These are phyloP conservation scores for Tricholoma sp. DNA, from an alignment of 768 basidiomycete genomes.

Conservation along the genomic window DNA sequence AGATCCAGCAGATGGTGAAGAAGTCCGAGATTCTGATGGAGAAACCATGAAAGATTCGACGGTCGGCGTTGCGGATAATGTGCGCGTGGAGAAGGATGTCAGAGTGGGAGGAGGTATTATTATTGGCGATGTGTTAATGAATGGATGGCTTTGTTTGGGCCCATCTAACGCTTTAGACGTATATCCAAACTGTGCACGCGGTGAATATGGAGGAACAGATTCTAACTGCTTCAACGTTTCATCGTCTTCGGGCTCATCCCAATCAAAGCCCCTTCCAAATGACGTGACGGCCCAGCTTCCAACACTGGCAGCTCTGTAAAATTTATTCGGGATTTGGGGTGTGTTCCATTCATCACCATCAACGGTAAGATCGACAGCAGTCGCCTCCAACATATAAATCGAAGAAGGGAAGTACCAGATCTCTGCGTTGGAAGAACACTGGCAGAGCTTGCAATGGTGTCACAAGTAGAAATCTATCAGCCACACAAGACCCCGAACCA, in stretches of 20 bases:
- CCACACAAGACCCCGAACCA: constrained; percentile 3
- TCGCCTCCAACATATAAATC: constrained; percentile 52
- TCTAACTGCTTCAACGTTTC: constrained; percentile 16
- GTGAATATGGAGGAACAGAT: constrained; percentile 7
- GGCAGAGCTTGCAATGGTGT: constrained; percentile 4
- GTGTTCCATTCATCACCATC: constrained; percentile 70
- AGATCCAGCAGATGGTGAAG: constrained; percentile 27
- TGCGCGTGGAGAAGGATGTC: constrained; percentile 20
- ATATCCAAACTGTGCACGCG: constrained; percentile 15
- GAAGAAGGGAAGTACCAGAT: constrained; percentile 3
- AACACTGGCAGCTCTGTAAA: constrained; percentile 62
- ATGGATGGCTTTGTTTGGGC: constrained; percentile 33
- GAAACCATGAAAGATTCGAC: constrained; percentile 25
- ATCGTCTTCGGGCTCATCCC: constrained; percentile 44
- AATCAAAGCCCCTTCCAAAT: constrained; percentile 78
- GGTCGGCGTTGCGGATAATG: constrained; percentile 24
- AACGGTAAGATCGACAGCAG: constrained; percentile 55
- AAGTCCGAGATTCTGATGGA: constrained; percentile 29
- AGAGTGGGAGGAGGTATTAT: constrained; percentile 18
- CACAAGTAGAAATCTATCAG: background rate
- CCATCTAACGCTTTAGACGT: constrained; percentile 17
- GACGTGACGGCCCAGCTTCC: constrained; percentile 85
- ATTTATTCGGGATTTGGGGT: constrained; percentile 39
- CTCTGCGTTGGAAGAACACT: constrained; percentile 3
- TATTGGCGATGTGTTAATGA: constrained; percentile 30